Evolutionary conservation across 768 basidiomycete genomes (phyloP), one percentile per base, ranked within the genome.

Genomic region (Pleurotus eryngii): DNA sequence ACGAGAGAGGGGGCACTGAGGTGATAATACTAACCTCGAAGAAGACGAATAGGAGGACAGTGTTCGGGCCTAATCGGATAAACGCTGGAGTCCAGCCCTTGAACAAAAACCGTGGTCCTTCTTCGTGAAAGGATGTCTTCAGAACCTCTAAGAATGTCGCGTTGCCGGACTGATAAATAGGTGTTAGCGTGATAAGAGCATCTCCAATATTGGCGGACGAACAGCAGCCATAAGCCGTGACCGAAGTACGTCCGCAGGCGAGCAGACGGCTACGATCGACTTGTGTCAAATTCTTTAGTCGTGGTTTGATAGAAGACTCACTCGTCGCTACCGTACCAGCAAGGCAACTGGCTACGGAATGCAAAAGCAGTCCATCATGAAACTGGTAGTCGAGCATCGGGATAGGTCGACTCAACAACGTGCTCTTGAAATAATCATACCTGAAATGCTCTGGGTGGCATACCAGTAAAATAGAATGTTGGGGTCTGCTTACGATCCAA

Each of bases 41-140:
- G 72, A 92, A 91, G 48, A 93, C 86, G 70, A 92, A 94, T 72
- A 93, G 81, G 4, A 93, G 74, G 35, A 94, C 78, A 1, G 92
- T 93, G 67, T 92, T 92, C 1, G 91, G 91, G 26, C 87, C 90
- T 43, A 94, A 72, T 48, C 92, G 85, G 63, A 89, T 83, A 71
- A 92, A 94, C 6, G 92, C 89, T 2, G 92, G 92, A 15, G 89
- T 89, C 92, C 92, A 94, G 35, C 92, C 92, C 68, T 90, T 92
- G 72, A 94, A 90, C 55, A 93, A 74, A 68, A 93, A 92, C 58
- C 77, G 75, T 8, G 83, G 78, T 0, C 92, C 92, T 75, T 94
- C 92, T 63, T 86, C 77, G 40, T 79, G 80, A 37, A 91, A 71
- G 3, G 90, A 89, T 43, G 69, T 75, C 26, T 70, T 73, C 11